Conservation (phyloP, 169 alveolate genomes). For the Besnoitia besnoiti region DNA sequence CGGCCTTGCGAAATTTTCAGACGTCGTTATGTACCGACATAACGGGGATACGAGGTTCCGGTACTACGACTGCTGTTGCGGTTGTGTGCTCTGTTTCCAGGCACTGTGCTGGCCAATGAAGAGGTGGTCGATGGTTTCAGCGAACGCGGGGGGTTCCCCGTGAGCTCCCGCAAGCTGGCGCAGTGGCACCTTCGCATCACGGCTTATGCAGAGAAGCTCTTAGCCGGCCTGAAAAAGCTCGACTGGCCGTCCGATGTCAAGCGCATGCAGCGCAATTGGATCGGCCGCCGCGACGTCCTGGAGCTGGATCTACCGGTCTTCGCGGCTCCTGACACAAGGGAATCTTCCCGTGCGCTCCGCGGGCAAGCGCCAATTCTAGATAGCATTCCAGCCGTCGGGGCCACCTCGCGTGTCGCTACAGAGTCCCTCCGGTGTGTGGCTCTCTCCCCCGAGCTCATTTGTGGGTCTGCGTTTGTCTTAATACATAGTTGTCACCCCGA, state of each 20-base stretch:
- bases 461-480: not conserved
- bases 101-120: slow-evolving; percentile 92
- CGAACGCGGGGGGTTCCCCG: slow-evolving; percentile 87
- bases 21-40: too few relatives aligned
- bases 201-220: slow-evolving; percentile 83
- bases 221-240: slow-evolving; percentile 76
- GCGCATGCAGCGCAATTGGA: slow-evolving; percentile 90
- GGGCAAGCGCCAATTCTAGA: not conserved
- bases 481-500: not conserved
- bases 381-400: not conserved
- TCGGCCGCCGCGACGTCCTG: slow-evolving; percentile 77
- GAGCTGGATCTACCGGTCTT: slow-evolving; percentile 17
- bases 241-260: slow-evolving; percentile 88
- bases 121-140: slow-evolving; percentile 88
- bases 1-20: too few relatives aligned
- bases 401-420: not conserved
- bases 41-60: too few relatives aligned
- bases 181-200: slow-evolving; percentile 91
- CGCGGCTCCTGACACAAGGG: not conserved
- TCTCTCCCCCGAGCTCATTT: slow-evolving; percentile 2
- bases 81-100: slow-evolving; percentile 34
- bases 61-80: not conserved
- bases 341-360: not conserved
- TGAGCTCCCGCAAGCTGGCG: slow-evolving; percentile 77
- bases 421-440: not conserved